phyloP scores from a whole-genome alignment of 345 rosid genomes.

The Adansonia digitata region DNA sequence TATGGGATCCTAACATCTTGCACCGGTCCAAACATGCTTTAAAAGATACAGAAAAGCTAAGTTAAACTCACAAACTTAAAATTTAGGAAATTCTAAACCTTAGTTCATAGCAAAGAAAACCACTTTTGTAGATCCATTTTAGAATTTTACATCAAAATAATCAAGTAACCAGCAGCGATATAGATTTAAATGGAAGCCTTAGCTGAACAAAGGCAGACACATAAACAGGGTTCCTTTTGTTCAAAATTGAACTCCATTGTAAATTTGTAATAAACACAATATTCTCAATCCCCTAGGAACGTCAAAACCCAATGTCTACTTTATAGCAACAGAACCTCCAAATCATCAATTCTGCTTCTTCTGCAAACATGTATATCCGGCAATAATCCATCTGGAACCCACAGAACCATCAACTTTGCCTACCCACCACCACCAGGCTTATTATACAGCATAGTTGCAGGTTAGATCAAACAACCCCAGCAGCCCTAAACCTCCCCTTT shows the following conservation, averaged over 20 bases:
- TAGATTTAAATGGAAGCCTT: not conserved
- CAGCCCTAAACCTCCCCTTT: not conserved
- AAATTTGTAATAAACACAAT: not conserved
- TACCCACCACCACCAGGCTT: not conserved
- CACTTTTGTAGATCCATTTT: not conserved
- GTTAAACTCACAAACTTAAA: not conserved
- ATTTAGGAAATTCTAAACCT: not conserved
- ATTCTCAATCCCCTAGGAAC: too few relatives aligned
- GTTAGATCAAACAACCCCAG: not conserved
- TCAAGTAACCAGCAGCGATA: too few relatives aligned
- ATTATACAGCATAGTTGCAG: not conserved
- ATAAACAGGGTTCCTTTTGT: not conserved
- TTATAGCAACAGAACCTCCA: not conserved
- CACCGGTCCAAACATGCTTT: conserved; percentile 81
- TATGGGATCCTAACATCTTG: conserved; percentile 98
- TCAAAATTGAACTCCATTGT: not conserved
- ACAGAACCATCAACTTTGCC: not conserved
- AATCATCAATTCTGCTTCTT: not conserved
- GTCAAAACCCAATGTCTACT: not conserved
- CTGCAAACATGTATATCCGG: not conserved
- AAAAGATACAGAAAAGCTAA: conserved; percentile 11
- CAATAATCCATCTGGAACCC: not conserved
- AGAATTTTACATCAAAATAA: not conserved
- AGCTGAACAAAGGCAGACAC: not conserved
- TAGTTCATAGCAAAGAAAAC: not conserved